These are phyloP conservation scores for Ochetophila trinervis DNA, from an alignment of 306 rosid species.

Conservation along the genomic window DNA sequence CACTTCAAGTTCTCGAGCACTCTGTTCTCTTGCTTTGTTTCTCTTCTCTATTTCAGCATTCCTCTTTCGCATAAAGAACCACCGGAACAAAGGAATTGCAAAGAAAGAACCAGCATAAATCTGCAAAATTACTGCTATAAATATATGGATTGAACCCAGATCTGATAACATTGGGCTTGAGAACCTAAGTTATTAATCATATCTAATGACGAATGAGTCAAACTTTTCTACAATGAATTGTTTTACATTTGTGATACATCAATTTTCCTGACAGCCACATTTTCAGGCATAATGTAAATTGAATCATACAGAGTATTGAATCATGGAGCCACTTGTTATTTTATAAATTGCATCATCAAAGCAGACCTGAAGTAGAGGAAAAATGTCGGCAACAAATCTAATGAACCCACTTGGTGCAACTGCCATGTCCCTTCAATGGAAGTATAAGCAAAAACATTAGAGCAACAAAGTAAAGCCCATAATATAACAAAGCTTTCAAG, in stretches of 20 bases:
- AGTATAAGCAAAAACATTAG: constrained; percentile 26
- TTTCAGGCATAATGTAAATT: background rate
- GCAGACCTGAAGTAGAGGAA: constrained; percentile 91
- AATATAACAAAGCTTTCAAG: constrained; percentile 14
- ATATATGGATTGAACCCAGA: constrained; percentile 18
- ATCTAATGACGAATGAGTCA: constrained; percentile 1
- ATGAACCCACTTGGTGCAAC: constrained; percentile 73
- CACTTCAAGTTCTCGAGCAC: constrained; percentile 69
- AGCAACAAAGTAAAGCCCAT: constrained; percentile 23
- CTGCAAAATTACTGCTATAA: constrained; percentile 44
- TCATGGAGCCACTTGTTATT: constrained; percentile 7
- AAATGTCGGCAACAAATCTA: constrained; percentile 70
- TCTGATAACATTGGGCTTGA: background rate
- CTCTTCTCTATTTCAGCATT: constrained; percentile 81
- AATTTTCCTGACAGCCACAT: background rate
- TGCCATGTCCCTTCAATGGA: constrained; percentile 57
- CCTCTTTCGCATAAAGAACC: constrained; percentile 57
- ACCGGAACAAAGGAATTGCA: constrained; percentile 91
- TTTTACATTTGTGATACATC: too few relatives aligned
- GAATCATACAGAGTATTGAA: background rate
- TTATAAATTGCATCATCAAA: constrained; percentile 17
- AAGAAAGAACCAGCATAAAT: constrained; percentile 97
- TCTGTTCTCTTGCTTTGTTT: constrained; percentile 65
- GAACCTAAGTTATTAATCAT: constrained; percentile 14
- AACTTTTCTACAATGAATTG: background rate